Evolutionary conservation across 2,329 filamentous ascomycete species (phyloP), one percentile per base, ranked within the genome.

Genomic region (Septoria linicola): DNA sequence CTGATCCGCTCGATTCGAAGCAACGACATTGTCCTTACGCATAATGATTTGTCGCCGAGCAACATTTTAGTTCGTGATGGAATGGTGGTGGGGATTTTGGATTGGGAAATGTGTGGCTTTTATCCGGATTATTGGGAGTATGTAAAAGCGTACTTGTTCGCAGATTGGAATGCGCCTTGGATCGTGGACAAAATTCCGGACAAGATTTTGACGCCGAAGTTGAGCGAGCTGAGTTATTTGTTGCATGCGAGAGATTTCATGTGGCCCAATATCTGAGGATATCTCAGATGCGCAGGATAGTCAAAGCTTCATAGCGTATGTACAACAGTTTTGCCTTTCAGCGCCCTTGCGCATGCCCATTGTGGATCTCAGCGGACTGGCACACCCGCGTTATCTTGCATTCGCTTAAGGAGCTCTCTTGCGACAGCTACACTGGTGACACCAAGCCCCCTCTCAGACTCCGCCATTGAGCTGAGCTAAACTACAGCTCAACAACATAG

Each of bases 51-150:
- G 11, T 36, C 35, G 4, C 49, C 47, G 8, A 43, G 47, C 4
- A 62, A 62, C 30, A 60, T 62, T 34, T 45, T 62, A 4, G 51
- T 57, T 6, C 44, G 43, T 10, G 49, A 54, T 25, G 49, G 55
- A 8, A 49, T 40, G 17, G 44, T 58, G 3, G 49, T 52, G 7
- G 55, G 32, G 8, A 51, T 58, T 16, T 23, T 59, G n/a, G 57
- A 58, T 32, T 59, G 57, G 57, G 57, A 59, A 40, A 35, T 43
- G 11, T 32, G 44, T 36, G 54, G 57, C 8, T 53, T 36, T 8
- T 55, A 55, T 30, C 55, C 57, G 6, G 52, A 52, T 16, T 51
- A 55, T 36, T 58, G 54, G 52, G 55, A 59, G 17, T 58, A 41
- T 23, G 32, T 39, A 3, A 48, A 52, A 17, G 34, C 48, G n/a